These are phyloP conservation scores for Litsea cubeba DNA, from an alignment of 164 flowering plant species.

Conservation along the genomic window DNA sequence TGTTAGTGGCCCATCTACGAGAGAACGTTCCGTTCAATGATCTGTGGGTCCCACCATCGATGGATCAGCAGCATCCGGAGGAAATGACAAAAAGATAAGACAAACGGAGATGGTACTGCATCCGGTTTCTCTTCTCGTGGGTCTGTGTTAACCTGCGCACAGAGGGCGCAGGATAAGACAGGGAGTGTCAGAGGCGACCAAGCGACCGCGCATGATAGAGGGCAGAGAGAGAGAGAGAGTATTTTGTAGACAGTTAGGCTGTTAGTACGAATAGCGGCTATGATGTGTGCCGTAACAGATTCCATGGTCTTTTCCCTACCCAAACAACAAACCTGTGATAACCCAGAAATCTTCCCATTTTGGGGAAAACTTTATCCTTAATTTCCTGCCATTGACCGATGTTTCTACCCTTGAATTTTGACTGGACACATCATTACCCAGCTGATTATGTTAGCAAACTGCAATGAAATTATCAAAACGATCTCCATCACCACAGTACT, in stretches of 20 bases:
- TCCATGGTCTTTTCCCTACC: background rate
- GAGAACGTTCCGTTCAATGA: too few relatives aligned
- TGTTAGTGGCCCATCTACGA: background rate
- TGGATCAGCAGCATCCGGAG: background rate
- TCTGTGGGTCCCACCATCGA: background rate
- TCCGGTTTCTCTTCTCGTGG: background rate
- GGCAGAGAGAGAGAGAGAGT: conserved; percentile 2
- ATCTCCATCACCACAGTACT: too few relatives aligned
- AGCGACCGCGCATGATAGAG: conserved; percentile 3
- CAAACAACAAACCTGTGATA: background rate
- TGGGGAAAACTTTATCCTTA: background rate
- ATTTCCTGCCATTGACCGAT: background rate
- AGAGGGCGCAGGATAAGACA: background rate
- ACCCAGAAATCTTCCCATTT: background rate
- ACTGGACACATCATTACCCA: too few relatives aligned
- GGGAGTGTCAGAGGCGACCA: background rate
- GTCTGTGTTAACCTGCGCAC: background rate
- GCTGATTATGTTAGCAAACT: too few relatives aligned
- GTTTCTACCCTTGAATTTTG: background rate
- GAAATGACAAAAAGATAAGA: background rate
- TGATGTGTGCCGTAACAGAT: background rate
- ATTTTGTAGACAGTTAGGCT: conserved; percentile 6
- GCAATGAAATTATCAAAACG: too few relatives aligned
- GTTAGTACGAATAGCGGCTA: conserved; percentile 3
- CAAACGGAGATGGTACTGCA: background rate